Evolutionary conservation across 768 basidiomycete species (phyloP).

Genomic region (Cantharellus anzutake): DNA sequence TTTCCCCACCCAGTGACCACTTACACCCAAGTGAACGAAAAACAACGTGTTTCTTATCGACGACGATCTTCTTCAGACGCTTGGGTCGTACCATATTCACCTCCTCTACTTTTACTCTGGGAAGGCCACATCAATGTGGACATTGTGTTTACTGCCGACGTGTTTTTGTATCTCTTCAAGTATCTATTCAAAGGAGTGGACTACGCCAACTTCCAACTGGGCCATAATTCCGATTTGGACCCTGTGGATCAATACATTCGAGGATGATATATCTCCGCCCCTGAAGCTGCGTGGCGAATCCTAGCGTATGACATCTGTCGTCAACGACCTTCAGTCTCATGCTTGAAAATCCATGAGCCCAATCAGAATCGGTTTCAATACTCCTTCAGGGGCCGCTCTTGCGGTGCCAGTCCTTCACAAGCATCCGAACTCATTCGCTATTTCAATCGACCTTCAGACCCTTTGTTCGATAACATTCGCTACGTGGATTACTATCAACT

Average conservation of each 20-base stretch:
- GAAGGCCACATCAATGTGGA: conserved; percentile 8
- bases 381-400: too few relatives aligned
- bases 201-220: neutral
- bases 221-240: conserved; percentile 1
- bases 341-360: too few relatives aligned
- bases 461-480: too few relatives aligned
- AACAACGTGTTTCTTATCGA: conserved; percentile 12
- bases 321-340: too few relatives aligned
- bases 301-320: too few relatives aligned
- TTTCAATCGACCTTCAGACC: too few relatives aligned
- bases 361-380: too few relatives aligned
- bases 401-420: too few relatives aligned
- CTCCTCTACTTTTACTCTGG: conserved; percentile 6
- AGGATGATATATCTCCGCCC: conserved; percentile 7
- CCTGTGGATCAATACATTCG: conserved; percentile 5
- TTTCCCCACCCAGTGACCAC: conserved; percentile 11
- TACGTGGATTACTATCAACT: too few relatives aligned
- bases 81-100: conserved; percentile 1
- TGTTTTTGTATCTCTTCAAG: conserved; percentile 9
- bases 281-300: conserved; percentile 8
- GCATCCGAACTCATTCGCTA: too few relatives aligned
- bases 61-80: neutral
- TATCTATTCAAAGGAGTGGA: conserved; percentile 9
- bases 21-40: conserved; percentile 15
- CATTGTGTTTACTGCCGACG: neutral